Base-by-base conservation (phyloP, 2,329 filamentous ascomycete species). In the Sarocladium brachiariae region DNA sequence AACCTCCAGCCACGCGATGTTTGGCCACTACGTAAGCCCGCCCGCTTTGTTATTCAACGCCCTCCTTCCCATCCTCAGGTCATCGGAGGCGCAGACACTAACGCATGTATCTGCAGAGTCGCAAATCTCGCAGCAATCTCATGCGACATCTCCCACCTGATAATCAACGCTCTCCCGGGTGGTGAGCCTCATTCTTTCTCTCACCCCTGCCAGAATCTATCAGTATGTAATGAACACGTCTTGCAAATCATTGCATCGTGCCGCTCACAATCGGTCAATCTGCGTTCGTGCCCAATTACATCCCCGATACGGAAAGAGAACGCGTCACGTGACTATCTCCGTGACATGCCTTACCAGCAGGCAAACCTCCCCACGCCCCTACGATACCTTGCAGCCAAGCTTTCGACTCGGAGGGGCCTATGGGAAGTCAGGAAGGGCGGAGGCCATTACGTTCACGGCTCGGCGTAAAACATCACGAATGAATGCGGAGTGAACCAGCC, bases 1-100 rank as follows among this genome's bases (percentile, higher is more conserved):
- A 73, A 33, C 43, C 43, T 47, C 43, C 27, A 30, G 10, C 43
- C 43, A 33, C 43, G 43, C 4, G 43, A 47, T 16, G 21, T 18
- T 9, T 47, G 43, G 43, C 43, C 43, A 30, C 4, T n/a, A 47
- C 43, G 43, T 47, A 33, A 31, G 43, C 25, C 11, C 23, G n/a
- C 9, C 39, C 23, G 8, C 23, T 6, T 14, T 35, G 7, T 19
- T 23, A 25, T n/a, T 25, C 23, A 19, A 7, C 9, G 6, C 3
- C 39, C 21, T 13, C 4, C 23, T 23, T 21, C 9, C 39, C 9
- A 18, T 8, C 34, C 34, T 6, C 16, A 7, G 34, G 16, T 14
- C 34, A 18, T 37, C 8, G 34, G n/a, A n/a, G n/a, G n/a, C n/a
- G n/a, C n/a, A n/a, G n/a, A n/a, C n/a, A n/a, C n/a, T n/a, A n/a